Evolutionary conservation across 495 filamentous ascomycete species (phyloP), one percentile per base, ranked within the genome.

Genomic region (Trichoderma parareesei): DNA sequence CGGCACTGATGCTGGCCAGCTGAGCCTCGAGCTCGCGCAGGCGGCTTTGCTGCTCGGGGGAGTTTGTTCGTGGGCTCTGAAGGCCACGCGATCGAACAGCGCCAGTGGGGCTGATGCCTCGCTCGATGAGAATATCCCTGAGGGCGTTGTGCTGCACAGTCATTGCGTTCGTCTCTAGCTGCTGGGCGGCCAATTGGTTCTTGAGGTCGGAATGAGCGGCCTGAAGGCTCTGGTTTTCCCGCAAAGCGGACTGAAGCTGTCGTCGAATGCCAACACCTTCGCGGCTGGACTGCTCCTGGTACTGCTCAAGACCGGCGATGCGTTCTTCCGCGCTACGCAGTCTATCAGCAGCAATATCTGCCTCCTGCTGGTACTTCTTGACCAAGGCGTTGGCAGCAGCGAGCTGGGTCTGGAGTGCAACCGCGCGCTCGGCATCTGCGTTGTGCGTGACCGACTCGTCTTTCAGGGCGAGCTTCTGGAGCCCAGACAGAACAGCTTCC

Each of bases 241-340:
- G 88, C 68, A 94, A 80, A 2, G 89, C 86, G 40, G 84, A 82
- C 72, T 97, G 93, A 63, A 99, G 83, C 70, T 96, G 92, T 73
- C 92, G 86, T 41, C 95, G 88, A 49, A 97, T 88, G 41, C 88
- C 85, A 64, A 99, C 84, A 42, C 91, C 89, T 74, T 99, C 94
- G 42, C 94, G 82, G 72, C 92, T 97, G 5, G 92, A 87, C 77
- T 99, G 94, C 71, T 97, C 93, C 76, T 99, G 94, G 72, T 97
- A 96, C 2, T 90, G 90, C 75, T 99, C 94, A 5, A 99, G 82
- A 3, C 93, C 93, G 16, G 94, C 95, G 71, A 99, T 97, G 7
- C 95, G 85, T 73, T 96, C 95, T 75, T 98, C 96, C 8, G 94
- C 94, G 61, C 90, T 86, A 10, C 93, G 88, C 42, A 99, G 82